These are phyloP conservation scores for Colletotrichum endophyticum DNA, from an alignment of 2,329 filamentous ascomycete genomes.

Conservation along the genomic window DNA sequence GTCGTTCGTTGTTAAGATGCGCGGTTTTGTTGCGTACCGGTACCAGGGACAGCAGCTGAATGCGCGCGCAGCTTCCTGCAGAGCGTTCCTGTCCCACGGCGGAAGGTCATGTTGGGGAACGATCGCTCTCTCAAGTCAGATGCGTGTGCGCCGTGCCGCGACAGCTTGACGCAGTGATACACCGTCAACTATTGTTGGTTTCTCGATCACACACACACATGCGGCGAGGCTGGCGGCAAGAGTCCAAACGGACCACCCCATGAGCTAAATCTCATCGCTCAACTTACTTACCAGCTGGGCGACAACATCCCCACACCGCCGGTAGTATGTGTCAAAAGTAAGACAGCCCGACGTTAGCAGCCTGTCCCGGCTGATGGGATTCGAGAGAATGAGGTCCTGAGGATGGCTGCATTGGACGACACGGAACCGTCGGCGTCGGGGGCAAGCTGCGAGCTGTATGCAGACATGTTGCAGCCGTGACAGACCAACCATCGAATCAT, in stretches of 20 bases:
- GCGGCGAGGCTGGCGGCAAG: background rate
- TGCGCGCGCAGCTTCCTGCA: background rate
- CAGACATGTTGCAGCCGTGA: conserved; percentile 11
- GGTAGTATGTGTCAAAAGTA: background rate
- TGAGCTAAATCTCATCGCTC: background rate
- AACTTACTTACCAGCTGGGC: background rate
- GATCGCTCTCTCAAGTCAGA: background rate
- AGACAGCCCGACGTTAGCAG: background rate
- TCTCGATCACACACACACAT: background rate
- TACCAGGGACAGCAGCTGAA: background rate
- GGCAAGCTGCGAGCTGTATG: conserved; percentile 1
- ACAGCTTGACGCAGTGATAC: background rate
- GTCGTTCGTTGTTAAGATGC: background rate
- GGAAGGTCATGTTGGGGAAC: background rate
- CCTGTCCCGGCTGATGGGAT: background rate
- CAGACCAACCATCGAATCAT: conserved; percentile 11
- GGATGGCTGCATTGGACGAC: background rate
- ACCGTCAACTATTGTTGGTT: background rate
- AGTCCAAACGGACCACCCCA: background rate
- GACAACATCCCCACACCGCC: background rate
- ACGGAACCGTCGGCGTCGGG: conserved; percentile 8
- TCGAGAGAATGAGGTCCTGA: background rate
- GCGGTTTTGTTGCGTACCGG: background rate
- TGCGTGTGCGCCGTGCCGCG: background rate
- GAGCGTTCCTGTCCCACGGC: background rate